Evolutionary conservation across 2,329 filamentous ascomycete genomes (phyloP).

Genomic region (Penicillium fuscoglaucum): DNA sequence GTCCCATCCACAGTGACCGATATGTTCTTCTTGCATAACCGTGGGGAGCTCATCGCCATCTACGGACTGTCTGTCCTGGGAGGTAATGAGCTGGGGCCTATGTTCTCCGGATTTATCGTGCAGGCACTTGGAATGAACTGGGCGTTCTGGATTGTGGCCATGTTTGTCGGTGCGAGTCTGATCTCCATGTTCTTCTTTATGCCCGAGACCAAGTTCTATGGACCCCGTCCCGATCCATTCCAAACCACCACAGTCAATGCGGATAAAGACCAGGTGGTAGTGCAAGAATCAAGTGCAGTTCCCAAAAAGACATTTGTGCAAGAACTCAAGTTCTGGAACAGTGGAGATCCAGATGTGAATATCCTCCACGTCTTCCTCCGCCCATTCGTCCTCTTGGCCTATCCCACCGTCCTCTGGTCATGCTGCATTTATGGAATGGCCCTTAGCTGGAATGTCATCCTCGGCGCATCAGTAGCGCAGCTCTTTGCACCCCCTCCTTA

Average conservation of each 20-base stretch:
- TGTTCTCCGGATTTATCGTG: slow-evolving; percentile 28
- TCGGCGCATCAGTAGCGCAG: slow-evolving; percentile 27
- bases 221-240: slow-evolving; percentile 19
- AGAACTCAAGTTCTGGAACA: slow-evolving; percentile 16
- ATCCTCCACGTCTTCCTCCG: slow-evolving; percentile 23
- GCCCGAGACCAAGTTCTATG: slow-evolving; percentile 29
- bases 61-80: slow-evolving; percentile 27
- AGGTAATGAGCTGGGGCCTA: slow-evolving; percentile 30
- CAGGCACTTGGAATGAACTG: slow-evolving; percentile 19
- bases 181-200: slow-evolving; percentile 27
- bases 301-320: slow-evolving; percentile 7
- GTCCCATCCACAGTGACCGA: slow-evolving; percentile 22
- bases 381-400: slow-evolving; percentile 24
- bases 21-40: slow-evolving; percentile 23
- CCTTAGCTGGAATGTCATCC: slow-evolving; percentile 35
- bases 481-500: slow-evolving; percentile 29
- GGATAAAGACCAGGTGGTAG: slow-evolving; percentile 11
- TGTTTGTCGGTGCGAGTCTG: slow-evolving; percentile 21
- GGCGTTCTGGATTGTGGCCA: slow-evolving; percentile 23
- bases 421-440: slow-evolving; percentile 27
- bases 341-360: slow-evolving; percentile 22
- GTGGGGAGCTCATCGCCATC: slow-evolving; percentile 18
- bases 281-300: slow-evolving; percentile 7
- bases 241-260: not conserved
- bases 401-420: slow-evolving; percentile 30